phyloP scores from a whole-genome alignment of 768 basidiomycete species.

The Pleurotus djamor region DNA sequence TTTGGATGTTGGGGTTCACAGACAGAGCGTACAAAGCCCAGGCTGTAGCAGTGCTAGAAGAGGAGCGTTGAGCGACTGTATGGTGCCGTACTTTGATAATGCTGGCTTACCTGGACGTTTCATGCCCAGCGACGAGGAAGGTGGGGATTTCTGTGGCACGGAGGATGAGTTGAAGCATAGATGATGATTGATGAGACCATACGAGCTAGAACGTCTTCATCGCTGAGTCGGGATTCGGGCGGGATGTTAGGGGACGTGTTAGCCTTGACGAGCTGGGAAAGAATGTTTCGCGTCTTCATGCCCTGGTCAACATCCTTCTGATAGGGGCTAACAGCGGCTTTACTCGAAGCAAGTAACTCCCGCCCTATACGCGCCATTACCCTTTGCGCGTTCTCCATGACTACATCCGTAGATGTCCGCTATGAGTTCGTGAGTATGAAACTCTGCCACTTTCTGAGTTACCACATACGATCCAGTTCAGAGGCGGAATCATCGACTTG shows the following conservation, averaged over 20 bases:
- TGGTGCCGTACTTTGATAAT: background rate
- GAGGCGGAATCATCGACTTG: conserved; percentile 28
- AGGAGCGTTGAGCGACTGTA: background rate
- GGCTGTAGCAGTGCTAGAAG: conserved; percentile 23
- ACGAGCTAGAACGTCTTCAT: conserved; percentile 44
- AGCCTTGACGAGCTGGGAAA: conserved; percentile 40
- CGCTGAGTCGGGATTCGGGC: conserved; percentile 38
- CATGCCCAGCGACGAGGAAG: conserved; percentile 47
- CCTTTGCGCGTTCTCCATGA: conserved; percentile 25
- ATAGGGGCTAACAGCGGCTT: conserved; percentile 23
- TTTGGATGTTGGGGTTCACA: conserved; percentile 36
- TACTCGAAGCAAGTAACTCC: conserved; percentile 50
- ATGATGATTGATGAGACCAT: conserved; percentile 10
- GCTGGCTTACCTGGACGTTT: conserved; percentile 35
- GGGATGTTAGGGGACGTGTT: conserved; percentile 52
- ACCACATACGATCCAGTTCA: conserved; percentile 35
- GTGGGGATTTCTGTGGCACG: conserved; percentile 41
- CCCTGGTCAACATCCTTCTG: background rate
- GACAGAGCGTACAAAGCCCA: conserved; percentile 48
- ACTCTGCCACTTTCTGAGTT: background rate
- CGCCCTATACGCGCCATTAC: conserved; percentile 51
- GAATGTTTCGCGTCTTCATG: background rate
- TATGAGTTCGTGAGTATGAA: conserved; percentile 9
- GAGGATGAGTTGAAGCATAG: background rate
- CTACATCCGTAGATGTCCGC: conserved; percentile 27